Conservation (phyloP, 805 yeast species). For the Pichia kluyveri region DNA sequence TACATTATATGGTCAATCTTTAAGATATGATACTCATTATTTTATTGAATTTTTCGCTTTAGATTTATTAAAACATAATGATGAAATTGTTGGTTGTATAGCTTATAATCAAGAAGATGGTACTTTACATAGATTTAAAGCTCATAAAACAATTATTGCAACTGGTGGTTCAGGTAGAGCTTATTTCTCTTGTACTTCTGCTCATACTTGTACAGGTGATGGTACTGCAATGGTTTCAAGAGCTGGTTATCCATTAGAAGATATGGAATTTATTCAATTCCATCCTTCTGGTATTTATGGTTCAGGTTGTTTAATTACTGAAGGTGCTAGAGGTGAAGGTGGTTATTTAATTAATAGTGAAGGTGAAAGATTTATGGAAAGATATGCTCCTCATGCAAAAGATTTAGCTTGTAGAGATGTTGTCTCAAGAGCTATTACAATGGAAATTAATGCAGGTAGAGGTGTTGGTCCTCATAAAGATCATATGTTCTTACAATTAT, state of each 20-base stretch:
- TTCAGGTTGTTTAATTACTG: slow-evolving; percentile 96
- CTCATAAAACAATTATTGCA: slow-evolving; percentile 93
- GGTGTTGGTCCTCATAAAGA: slow-evolving; percentile 97
- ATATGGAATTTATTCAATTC: slow-evolving; percentile 95
- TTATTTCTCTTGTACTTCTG: slow-evolving; percentile 97
- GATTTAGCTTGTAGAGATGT: slow-evolving; percentile 98
- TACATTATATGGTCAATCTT: slow-evolving; percentile 91
- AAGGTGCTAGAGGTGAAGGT: slow-evolving; percentile 99
- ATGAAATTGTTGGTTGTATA: slow-evolving; percentile 92
- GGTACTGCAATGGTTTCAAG: slow-evolving; percentile 97
- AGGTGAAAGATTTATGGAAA: slow-evolving; percentile 99
- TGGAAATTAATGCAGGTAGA: slow-evolving; percentile 98
- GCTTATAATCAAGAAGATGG: slow-evolving; percentile 99
- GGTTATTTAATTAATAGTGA: slow-evolving; percentile 92
- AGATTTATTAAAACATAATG: slow-evolving; percentile 90
- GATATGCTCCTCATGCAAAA: slow-evolving; percentile 98
- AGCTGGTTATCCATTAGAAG: slow-evolving; percentile 97
- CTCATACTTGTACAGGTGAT: slow-evolving; percentile 99
- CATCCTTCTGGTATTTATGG: slow-evolving; percentile 99
- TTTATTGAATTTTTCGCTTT: slow-evolving; percentile 95
- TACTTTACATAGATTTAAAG: slow-evolving; percentile 93
- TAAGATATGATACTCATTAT: slow-evolving; percentile 95
- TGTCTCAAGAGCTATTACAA: slow-evolving; percentile 94
- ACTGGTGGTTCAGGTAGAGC: slow-evolving; percentile 99
- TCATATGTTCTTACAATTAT: slow-evolving; percentile 89